Evolutionary conservation across 1,284 basidiomycete species (phyloP).

Genomic region (Trametes pubescens): DNA sequence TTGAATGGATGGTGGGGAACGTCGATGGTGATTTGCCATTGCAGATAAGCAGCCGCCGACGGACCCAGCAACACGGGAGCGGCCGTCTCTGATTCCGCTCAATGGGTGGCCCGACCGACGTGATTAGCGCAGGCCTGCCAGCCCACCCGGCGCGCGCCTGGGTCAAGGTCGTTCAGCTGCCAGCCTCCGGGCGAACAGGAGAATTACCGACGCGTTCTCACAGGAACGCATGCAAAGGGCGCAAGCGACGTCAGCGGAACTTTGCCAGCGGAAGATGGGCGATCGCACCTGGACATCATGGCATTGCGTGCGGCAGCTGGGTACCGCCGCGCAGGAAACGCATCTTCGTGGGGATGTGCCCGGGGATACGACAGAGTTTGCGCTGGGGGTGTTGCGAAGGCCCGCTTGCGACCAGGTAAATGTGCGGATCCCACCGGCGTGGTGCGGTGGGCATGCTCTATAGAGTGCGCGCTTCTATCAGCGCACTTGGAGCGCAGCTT

Average conservation of each 20-base stretch:
- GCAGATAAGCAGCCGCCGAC: slow-evolving; percentile 12
- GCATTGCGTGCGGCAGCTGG: neutral
- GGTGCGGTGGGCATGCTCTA: slow-evolving; percentile 7
- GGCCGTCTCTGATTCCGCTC: slow-evolving; percentile 12
- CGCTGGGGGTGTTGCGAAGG: neutral
- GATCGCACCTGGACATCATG: slow-evolving; percentile 3
- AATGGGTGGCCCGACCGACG: neutral
- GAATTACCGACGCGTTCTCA: neutral
- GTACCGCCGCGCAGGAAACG: neutral
- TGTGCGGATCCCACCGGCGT: neutral
- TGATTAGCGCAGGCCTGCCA: slow-evolving; percentile 15
- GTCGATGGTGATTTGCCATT: neutral
- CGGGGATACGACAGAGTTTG: too few relatives aligned
- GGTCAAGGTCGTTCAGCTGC: neutral
- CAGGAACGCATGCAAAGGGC: neutral
- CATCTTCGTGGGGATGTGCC: too few relatives aligned
- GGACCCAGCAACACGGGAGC: neutral
- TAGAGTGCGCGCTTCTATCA: slow-evolving; percentile 14
- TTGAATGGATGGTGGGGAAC: neutral
- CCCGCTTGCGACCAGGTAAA: neutral
- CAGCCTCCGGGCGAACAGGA: neutral
- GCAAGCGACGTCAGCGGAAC: slow-evolving; percentile 1
- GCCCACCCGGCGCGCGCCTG: neutral
- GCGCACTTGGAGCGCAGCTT: slow-evolving; percentile 10
- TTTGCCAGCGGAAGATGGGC: neutral